Evolutionary conservation across 805 yeast genomes (phyloP), one percentile per base, ranked within the genome.

Genomic region (Pichia californica): DNA sequence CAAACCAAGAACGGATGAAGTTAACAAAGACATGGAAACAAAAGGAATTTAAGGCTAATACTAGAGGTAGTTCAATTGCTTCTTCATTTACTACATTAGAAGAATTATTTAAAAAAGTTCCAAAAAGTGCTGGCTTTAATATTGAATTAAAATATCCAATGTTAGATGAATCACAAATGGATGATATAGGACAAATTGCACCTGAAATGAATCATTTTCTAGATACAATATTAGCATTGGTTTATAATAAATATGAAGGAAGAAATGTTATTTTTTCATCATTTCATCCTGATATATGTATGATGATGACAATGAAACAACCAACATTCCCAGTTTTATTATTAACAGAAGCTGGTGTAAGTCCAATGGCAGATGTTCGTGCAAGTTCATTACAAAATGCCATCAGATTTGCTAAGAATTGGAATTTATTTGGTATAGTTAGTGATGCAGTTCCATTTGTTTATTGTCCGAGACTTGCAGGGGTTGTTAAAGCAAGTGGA

Each of bases 141-240:
- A 87, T 91, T 48, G 98, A 91, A 62, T 81, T 93, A 64, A 88
- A 91, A 59, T 91, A 88, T 59, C 98, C 98, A 2, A 85, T 91
- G 93, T 71, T 88, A 40, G 95, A 88, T 59, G 98, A 91, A 65
- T 89, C 95, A 0, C 84, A 88, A 59, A 72, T 71, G 2, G 97
- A 91, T 58, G 88, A 83, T 47, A 83, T 89, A 78, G 96, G 95
- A 15, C 83, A 83, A 51, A 70, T 85, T 49, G 87, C 83, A 2
- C 75, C 83, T 45, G 96, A 89, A 53, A 70, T 88, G 68, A 91
- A 91, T 61, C 74, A 73, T 52, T 91, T 88, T 80, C 85, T 88
- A 29, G 97, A 91, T 61, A 86, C 95, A 0, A 85, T 91, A 15
- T 70, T 91, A 52, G 71, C 83, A 52, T 74, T 73, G 23, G 91